Base-by-base conservation (phyloP, 129 eudicot genomes). In the Centaurea solstitialis region DNA sequence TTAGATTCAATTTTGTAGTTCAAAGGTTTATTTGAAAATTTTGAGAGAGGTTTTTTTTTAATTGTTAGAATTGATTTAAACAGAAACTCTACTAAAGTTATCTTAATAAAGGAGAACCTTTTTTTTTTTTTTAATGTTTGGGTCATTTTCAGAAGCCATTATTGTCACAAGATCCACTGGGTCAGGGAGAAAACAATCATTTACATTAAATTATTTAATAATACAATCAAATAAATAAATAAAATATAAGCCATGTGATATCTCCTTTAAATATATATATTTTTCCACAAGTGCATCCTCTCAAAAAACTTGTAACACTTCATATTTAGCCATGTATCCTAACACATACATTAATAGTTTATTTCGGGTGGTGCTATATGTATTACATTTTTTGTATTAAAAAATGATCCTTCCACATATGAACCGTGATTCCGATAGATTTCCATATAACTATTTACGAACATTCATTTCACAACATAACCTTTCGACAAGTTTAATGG, bases 1-100 rank as follows among this genome's bases (percentile, higher is more conserved):
- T 50, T 50, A n/a, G 15, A 12, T 83, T 86, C 68, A 86, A 79
- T 7, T 74, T 80, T 53, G 89, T 88, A 86, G 81, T 86, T 12
- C 77, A 61, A 8, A 88, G 82, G 82, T 88, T 86, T 79, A 86
- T 50, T 1, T 80, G 69, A 9, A 89, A 88, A 82, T 86, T 88
- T 59, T 88, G 61, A 3, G 20, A 50, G 4, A 18, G 20, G 13
- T 50, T 50, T 88, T 79, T 86, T 86, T n/a, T n/a, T n/a, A n/a
- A 7, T 88, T 88, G 69, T 89, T 88, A 84, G 82, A 83, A 79
- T 37, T 8, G 17, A 62, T 41, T 50, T 47, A 11, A 47, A 47
- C 17, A 47, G 1, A 47, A 47, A 47, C 12, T 47, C 59, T 9
- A 78, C 26, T 12, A 10, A 69, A 67, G 39, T 4, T 24, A 13